phyloP scores from a whole-genome alignment of 2,329 filamentous ascomycete genomes.

The Colletotrichum euphorbiae region DNA sequence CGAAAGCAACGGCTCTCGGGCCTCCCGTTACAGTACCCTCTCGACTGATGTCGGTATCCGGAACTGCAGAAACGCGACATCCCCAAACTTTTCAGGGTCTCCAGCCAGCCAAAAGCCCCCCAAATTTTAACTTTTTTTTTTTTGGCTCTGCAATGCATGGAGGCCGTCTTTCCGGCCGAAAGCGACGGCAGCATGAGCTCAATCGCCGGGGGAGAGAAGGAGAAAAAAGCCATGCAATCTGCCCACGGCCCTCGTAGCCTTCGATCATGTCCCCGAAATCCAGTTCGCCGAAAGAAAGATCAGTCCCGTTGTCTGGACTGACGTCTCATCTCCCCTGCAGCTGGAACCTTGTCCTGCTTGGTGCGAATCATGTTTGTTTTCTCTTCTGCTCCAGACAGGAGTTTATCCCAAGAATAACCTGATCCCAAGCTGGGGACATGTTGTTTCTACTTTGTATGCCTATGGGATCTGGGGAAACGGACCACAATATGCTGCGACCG shows the following conservation, averaged over 20 bases:
- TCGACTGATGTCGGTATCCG: conserved; percentile 27
- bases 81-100: conserved; percentile 28
- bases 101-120: not conserved
- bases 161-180: conserved; percentile 22
- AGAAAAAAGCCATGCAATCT: not conserved
- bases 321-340: conserved; percentile 23
- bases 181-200: not conserved
- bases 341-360: not conserved
- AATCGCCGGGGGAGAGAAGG: not conserved
- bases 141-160: conserved; percentile 14
- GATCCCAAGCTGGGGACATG: too few species aligned
- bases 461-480: not conserved
- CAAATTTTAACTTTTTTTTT: too few species aligned
- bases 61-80: conserved; percentile 7
- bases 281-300: not conserved
- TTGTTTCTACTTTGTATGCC: not conserved
- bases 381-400: not conserved
- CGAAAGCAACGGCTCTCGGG: conserved; percentile 23
- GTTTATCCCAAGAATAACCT: too few species aligned
- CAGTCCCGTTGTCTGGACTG: not conserved
- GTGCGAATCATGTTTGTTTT: not conserved
- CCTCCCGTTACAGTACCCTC: conserved; percentile 12
- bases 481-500: conserved; percentile 7
- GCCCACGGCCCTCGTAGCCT: conserved; percentile 2
- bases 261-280: not conserved